Evolutionary conservation across 2,329 filamentous ascomycete genomes (phyloP), one percentile per base, ranked within the genome.

Genomic region (Neofusicoccum umdonicola): DNA sequence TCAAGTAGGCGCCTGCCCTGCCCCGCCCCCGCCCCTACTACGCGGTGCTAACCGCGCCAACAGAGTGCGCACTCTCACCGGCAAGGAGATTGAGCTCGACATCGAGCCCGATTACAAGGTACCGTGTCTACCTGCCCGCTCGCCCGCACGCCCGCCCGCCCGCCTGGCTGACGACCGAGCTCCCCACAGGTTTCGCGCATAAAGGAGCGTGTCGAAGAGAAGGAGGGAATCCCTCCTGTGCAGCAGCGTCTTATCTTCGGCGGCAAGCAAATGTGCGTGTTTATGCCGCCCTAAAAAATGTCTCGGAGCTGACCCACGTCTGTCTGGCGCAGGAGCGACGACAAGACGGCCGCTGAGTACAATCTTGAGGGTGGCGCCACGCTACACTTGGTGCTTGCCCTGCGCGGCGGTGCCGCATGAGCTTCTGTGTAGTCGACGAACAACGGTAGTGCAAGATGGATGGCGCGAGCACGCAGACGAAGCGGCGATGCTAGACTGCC

Each of bases 121-220:
- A 65, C 50, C 39, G 17, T 31, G 27, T 31, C 27, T 31, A 7
- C 27, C 27, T 31, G 5, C 27, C 27, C 1, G 27, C 27, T 31
- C 6, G 27, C 27, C 27, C 5, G 27, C 27, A 5, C 27, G 27
- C 27, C 4, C 27, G 27, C 27, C 27, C 5, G 27, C 27, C 4
- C 4, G n/a, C 27, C 11, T 12, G 15, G 48, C 64, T 62, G 51
- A 62, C 37, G 6, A 9, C 34, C 3, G 9, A 22, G 34, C 34
- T 7, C 22, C 31, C 35, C 19, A 3, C 69, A 96, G 93, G 91
- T 98, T 71, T 89, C 90, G 45, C 89, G 93, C 78, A 98, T 99
- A 85, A 99, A 99, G 85, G 95, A 98, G 81, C 93, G 94, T 74
- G 95, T 99, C 64, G 95, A 99, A 80, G 95, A 99, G 83, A 98